Evolutionary conservation across 2,329 filamentous ascomycete species (phyloP), one percentile per base, ranked within the genome.

Genomic region (Trematosphaeria pertusa): DNA sequence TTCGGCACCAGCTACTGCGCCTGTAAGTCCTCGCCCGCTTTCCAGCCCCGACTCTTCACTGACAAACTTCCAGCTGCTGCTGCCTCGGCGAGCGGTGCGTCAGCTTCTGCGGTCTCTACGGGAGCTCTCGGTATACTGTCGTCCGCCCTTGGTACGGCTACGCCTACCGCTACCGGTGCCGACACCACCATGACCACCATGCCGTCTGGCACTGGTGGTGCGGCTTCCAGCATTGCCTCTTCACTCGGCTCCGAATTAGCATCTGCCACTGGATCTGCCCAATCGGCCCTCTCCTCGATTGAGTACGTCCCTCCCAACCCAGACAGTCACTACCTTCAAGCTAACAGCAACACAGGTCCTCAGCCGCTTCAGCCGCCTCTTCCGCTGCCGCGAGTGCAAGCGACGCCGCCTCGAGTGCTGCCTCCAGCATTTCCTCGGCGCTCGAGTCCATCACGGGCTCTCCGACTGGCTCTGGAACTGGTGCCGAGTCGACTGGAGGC

Each of bases 1-100:
- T 74, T 59, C 50, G 72, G 72, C 26, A 55, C 55, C 28, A 44
- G 45, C 40, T 67, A 64, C 58, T 74, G 72, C 53, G 36, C 43
- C 14, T 44, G 71, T 71, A 41, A 58, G 67, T 53, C 12, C 20
- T 14, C n/a, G n/a, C n/a, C n/a, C n/a, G n/a, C n/a, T n/a, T n/a
- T n/a, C n/a, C n/a, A n/a, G n/a, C n/a, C n/a, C n/a, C n/a, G n/a
- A n/a, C n/a, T n/a, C 17, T 17, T 2, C 10, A 18, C 30, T 50
- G 33, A 45, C 24, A 34, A 10, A 12, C 22, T 1, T 46, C 21
- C 33, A 62, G 55, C 15, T 36, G 43, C 42, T 28, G 36, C 43
- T 34, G 43, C 43, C 5, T 51, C 52, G 18, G 59, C 41, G 9
- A 30, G 26, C n/a, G 33, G 15, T 15, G 43, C 53, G 20, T 35